These are phyloP conservation scores for Aspergillus ochraceus DNA, from an alignment of 2,329 filamentous ascomycete species.

Conservation along the genomic window DNA sequence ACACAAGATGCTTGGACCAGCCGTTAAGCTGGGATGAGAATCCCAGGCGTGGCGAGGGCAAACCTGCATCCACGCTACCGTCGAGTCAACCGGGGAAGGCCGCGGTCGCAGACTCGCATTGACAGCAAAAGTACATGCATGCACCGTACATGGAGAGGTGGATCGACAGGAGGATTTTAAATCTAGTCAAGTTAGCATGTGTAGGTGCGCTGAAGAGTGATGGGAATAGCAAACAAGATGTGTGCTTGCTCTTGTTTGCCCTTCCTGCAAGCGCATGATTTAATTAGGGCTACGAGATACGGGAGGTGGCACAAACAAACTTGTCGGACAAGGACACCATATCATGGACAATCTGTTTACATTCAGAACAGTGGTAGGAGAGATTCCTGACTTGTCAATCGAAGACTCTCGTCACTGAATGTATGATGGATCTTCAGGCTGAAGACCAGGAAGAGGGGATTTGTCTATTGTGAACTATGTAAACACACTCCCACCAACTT, in stretches of 20 bases:
- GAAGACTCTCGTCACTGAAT: too few relatives aligned
- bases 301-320: neutral
- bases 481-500: neutral
- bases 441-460: too few relatives aligned
- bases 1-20: neutral
- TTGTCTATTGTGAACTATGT: too few relatives aligned
- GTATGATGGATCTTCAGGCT: too few relatives aligned
- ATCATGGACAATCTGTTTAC: neutral
- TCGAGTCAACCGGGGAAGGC: neutral
- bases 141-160: neutral
- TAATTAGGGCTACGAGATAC: neutral
- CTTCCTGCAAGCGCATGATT: too few relatives aligned
- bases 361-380: neutral
- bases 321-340: neutral
- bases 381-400: neutral
- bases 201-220: neutral
- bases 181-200: neutral
- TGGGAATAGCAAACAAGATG: neutral
- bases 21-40: neutral
- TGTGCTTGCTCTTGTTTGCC: neutral
- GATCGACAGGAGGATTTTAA: conserved; percentile 3
- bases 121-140: neutral
- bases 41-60: too few relatives aligned
- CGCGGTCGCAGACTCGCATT: neutral
- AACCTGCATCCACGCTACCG: neutral